These are phyloP conservation scores for Neofusicoccum kwambonambiense DNA, from an alignment of 2,329 filamentous ascomycete species.

Conservation along the genomic window DNA sequence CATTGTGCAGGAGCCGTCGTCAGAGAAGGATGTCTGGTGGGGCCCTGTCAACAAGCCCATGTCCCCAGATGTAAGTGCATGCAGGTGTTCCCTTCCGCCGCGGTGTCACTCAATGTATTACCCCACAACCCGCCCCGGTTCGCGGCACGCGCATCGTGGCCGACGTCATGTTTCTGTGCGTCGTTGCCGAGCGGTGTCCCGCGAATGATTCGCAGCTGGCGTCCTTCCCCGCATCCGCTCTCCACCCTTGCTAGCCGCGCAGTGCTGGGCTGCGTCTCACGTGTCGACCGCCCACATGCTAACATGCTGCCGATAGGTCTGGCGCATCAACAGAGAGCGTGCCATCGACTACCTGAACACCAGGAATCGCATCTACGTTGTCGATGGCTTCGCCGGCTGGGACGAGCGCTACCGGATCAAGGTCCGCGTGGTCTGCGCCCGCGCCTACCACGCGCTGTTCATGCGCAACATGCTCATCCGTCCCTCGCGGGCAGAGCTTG, in stretches of 20 bases:
- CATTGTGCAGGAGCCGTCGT: conserved; percentile 86
- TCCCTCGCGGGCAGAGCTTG: conserved; percentile 83
- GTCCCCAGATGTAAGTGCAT: conserved; percentile 79
- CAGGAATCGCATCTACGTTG: conserved; percentile 95
- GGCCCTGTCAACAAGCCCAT: conserved; percentile 99
- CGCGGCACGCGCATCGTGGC: background rate
- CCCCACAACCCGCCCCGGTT: conserved; percentile 8
- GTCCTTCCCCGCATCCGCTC: conserved; percentile 32
- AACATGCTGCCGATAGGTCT: conserved; percentile 64
- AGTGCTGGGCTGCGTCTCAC: conserved; percentile 22
- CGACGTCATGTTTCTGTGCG: conserved; percentile 31
- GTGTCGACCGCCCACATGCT: conserved; percentile 26
- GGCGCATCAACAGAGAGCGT: conserved; percentile 99
- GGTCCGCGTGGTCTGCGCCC: conserved; percentile 96
- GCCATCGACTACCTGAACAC: conserved; percentile 99
- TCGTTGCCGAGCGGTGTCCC: background rate
- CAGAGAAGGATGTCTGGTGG: conserved; percentile 96
- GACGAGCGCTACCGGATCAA: conserved; percentile 97
- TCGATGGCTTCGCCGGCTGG: conserved; percentile 97
- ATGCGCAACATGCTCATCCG: conserved; percentile 99
- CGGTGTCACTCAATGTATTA: conserved; percentile 13
- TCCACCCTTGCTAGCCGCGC: conserved; percentile 4
- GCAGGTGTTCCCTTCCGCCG: conserved; percentile 10
- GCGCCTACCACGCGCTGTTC: conserved; percentile 98
- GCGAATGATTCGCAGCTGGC: conserved; percentile 20